Evolutionary conservation across 768 basidiomycete species (phyloP).

Genomic region (Mycena floridula): DNA sequence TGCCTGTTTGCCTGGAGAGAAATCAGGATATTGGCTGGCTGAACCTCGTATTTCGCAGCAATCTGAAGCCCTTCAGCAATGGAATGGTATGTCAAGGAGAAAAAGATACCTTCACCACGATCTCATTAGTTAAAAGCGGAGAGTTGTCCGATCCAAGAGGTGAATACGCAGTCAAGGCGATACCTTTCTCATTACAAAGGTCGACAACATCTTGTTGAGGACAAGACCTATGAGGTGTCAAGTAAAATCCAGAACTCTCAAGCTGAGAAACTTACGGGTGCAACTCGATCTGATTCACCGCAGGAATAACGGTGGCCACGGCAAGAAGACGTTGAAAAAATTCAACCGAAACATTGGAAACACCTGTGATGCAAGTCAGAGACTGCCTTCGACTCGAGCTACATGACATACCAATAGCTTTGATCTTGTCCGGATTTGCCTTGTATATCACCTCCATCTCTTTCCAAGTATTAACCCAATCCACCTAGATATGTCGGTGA

Average conservation of each 20-base stretch:
- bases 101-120: conserved; percentile 52
- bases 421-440: conserved; percentile 63
- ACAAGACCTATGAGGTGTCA: conserved; percentile 36
- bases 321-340: conserved; percentile 58
- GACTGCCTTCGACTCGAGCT: background rate
- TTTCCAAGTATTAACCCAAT: conserved; percentile 78
- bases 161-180: conserved; percentile 72
- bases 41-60: conserved; percentile 53
- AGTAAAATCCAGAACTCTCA: background rate
- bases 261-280: conserved; percentile 53
- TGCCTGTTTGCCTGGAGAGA: conserved; percentile 69
- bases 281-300: conserved; percentile 76
- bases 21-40: conserved; percentile 62
- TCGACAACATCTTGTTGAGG: conserved; percentile 60
- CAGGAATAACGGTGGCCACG: conserved; percentile 55
- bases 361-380: conserved; percentile 26
- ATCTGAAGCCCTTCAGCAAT: too few relatives aligned
- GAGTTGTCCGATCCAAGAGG: conserved; percentile 70
- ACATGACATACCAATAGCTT: conserved; percentile 53
- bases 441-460: conserved; percentile 65
- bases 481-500: conserved; percentile 21
- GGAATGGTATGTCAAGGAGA: too few relatives aligned
- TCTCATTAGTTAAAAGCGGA: conserved; percentile 55
- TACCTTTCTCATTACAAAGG: conserved; percentile 57
- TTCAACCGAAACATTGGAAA: conserved; percentile 66